Evolutionary conservation across 148 eudicot species (phyloP).

Genomic region (Tetragonia tetragonoides): DNA sequence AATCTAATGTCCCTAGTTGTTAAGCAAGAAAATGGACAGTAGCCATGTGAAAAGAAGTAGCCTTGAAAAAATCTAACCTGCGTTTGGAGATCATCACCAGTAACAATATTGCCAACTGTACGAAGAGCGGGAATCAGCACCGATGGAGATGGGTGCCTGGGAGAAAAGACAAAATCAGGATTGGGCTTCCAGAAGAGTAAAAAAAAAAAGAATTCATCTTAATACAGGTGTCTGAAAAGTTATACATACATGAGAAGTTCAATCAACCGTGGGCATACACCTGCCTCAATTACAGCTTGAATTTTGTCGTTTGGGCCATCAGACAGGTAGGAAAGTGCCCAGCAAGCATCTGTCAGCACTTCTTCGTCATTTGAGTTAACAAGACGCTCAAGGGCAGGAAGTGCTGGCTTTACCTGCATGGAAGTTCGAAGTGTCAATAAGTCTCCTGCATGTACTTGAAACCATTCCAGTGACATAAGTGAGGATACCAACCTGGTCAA

Average conservation of each 20-base stretch:
- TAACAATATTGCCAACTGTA: slow-evolving; percentile 87
- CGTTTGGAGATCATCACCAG: slow-evolving; percentile 89
- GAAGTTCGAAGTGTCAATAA: slow-evolving; percentile 2
- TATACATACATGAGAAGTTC: slow-evolving; percentile 67
- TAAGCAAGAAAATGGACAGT: no score
- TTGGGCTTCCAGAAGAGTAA: neutral
- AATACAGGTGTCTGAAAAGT: neutral
- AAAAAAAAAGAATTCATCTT: neutral
- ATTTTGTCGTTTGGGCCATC: slow-evolving; percentile 93
- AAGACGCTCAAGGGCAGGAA: slow-evolving; percentile 69
- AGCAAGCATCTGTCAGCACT: slow-evolving; percentile 84
- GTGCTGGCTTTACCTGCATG: slow-evolving; percentile 63
- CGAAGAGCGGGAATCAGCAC: slow-evolving; percentile 87
- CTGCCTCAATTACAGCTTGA: slow-evolving; percentile 82
- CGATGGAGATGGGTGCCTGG: slow-evolving; percentile 69
- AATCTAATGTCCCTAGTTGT: no score
- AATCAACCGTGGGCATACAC: slow-evolving; percentile 68
- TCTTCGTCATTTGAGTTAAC: slow-evolving; percentile 75
- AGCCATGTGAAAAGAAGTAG: no score
- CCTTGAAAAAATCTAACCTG: slow-evolving; percentile 57
- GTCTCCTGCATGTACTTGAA: neutral
- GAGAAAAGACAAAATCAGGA: slow-evolving; percentile 15
- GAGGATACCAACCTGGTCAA: slow-evolving; percentile 55
- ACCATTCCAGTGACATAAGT: slow-evolving; percentile 6
- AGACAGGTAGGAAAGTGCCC: slow-evolving; percentile 87